Percentiles rank a stretch among this genome's conserved stretches.
phyloP scores from a whole-genome alignment of 2,329 filamentous ascomycete species.

The Metarhizium robertsii region DNA sequence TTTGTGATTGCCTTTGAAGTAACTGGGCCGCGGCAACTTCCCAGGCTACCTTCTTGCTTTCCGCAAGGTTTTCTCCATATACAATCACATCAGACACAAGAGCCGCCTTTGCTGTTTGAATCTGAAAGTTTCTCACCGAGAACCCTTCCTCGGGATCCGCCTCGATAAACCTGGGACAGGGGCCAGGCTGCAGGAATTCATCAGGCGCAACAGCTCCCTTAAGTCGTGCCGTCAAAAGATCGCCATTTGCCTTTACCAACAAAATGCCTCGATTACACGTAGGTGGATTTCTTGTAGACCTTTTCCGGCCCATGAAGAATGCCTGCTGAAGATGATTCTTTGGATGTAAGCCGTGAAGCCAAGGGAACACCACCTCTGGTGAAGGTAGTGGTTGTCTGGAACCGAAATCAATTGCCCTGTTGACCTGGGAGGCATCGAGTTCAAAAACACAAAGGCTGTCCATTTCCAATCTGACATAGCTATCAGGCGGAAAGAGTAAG shows the following conservation, averaged over 20 bases:
- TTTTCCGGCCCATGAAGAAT: conserved; percentile 77
- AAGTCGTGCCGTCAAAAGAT: conserved; percentile 63
- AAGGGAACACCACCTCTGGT: conserved; percentile 83
- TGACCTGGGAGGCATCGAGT: conserved; percentile 59
- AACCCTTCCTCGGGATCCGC: conserved; percentile 85
- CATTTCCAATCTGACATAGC: conserved; percentile 42
- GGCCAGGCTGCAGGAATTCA: conserved; percentile 57
- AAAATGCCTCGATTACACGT: conserved; percentile 73
- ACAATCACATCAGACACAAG: conserved; percentile 86
- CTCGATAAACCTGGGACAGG: conserved; percentile 60
- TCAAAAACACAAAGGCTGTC: conserved; percentile 57
- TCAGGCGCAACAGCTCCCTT: conserved; percentile 80
- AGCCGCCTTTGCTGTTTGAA: conserved; percentile 82
- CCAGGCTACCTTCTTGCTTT: conserved; percentile 54
- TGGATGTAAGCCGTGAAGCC: conserved; percentile 87
- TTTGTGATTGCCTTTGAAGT: conserved; percentile 60
- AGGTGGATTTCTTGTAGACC: conserved; percentile 56
- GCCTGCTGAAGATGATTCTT: conserved; percentile 81
- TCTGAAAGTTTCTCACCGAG: conserved; percentile 94
- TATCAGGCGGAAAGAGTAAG: conserved; percentile 64
- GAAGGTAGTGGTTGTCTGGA: conserved; percentile 76
- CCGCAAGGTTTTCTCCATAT: conserved; percentile 65
- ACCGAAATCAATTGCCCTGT: conserved; percentile 64
- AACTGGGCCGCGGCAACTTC: conserved; percentile 68
- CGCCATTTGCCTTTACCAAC: conserved; percentile 80